These are phyloP conservation scores for Claviceps sorghi DNA, from an alignment of 2,329 filamentous ascomycete genomes.

Conservation along the genomic window DNA sequence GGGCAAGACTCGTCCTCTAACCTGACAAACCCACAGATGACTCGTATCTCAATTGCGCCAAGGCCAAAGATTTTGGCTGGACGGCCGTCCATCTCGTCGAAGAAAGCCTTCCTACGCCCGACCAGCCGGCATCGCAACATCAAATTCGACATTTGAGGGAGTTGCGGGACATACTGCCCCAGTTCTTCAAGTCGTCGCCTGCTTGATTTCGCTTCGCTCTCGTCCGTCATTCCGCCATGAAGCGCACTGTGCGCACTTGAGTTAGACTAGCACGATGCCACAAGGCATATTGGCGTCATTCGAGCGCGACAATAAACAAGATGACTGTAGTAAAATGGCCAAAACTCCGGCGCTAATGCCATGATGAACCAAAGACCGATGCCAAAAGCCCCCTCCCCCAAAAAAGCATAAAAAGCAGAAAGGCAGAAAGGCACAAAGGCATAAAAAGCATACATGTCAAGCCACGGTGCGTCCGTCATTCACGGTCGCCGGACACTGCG, in stretches of 20 bases:
- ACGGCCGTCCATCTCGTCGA: slow-evolving; percentile 75
- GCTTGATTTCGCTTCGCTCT: not conserved
- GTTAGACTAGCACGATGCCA: not conserved
- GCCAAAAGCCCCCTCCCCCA: not conserved
- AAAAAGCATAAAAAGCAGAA: too few species aligned
- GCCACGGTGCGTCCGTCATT: slow-evolving; percentile 14
- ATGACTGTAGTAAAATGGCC: not conserved
- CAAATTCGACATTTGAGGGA: slow-evolving; percentile 66
- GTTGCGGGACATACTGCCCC: slow-evolving; percentile 60
- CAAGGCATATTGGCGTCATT: not conserved
- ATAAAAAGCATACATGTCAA: not conserved
- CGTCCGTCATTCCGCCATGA: not conserved
- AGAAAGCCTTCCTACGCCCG: slow-evolving; percentile 49
- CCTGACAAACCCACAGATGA: slow-evolving; percentile 46
- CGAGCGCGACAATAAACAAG: not conserved
- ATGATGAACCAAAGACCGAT: not conserved
- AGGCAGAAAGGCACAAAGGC: too few species aligned
- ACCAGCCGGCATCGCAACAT: slow-evolving; percentile 51
- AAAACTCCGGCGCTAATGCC: slow-evolving; percentile 17
- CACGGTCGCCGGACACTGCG: slow-evolving; percentile 43
- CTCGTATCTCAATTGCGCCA: slow-evolving; percentile 66
- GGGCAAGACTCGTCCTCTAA: not conserved
- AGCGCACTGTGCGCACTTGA: too few species aligned
- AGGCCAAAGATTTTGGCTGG: slow-evolving; percentile 72
- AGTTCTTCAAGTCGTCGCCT: slow-evolving; percentile 57